Percentiles rank a stretch among this genome's conserved stretches.
phyloP scores from a whole-genome alignment of 306 rosid species.

The Spatholobus suberectus region DNA sequence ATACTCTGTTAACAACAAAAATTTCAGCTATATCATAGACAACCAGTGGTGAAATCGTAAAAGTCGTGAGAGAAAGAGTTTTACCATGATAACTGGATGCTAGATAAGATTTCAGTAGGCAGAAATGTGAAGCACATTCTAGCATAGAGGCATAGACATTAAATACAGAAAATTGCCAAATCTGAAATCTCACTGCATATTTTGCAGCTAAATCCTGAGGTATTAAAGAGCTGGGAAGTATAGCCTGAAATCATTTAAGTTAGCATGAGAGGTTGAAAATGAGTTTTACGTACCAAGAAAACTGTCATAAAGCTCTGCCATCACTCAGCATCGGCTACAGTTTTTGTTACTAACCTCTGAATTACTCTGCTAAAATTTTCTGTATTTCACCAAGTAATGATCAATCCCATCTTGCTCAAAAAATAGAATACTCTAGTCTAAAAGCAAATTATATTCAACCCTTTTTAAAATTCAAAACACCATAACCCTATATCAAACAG shows the following conservation, averaged over 20 bases:
- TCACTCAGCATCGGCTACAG: neutral
- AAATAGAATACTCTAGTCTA: neutral
- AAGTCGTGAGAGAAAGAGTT: neutral
- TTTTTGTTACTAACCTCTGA: neutral
- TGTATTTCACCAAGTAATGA: neutral
- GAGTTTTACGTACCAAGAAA: neutral
- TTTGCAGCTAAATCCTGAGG: constrained; percentile 10
- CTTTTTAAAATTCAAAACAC: constrained; percentile 1
- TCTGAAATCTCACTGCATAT: neutral
- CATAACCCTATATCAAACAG: neutral
- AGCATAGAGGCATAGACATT: neutral
- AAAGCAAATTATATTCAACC: constrained; percentile 24
- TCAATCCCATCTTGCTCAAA: constrained; percentile 1
- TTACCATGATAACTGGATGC: neutral
- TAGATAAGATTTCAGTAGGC: neutral
- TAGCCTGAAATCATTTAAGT: constrained; percentile 4
- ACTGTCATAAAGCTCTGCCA: neutral
- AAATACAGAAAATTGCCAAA: neutral
- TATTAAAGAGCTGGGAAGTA: neutral
- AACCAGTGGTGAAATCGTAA: neutral
- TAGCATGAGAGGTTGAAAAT: neutral
- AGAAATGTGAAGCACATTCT: neutral
- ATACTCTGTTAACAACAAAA: neutral
- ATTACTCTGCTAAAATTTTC: neutral
- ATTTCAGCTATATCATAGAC: neutral